Base-by-base conservation (phyloP, 1,284 basidiomycete species). In the Pseudozyma pruni region DNA sequence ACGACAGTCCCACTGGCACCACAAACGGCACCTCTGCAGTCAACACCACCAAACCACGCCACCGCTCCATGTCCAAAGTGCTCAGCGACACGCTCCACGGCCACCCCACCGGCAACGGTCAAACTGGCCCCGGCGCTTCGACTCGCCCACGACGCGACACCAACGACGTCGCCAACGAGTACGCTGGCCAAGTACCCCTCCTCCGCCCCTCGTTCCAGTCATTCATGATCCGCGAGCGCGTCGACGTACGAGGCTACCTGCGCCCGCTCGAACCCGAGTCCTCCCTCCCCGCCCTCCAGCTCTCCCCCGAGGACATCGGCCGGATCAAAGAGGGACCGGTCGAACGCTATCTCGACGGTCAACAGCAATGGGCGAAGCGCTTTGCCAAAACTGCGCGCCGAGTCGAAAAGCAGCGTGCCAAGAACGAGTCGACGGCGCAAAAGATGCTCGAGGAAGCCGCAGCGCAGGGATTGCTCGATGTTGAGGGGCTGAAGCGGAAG, bases 221-320 rank as follows among this genome's bases (percentile, higher is more conserved):
- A 20, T 84, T 86, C 50, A 90, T 91, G 87, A 91, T 98, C 61
- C 88, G 94, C 31, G 94, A 98, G 83, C 88, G 95, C 11, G 89
- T 98, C 19, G 89, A 90, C 17, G 89, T 90, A 4, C 85, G 86
- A 20, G 95, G 95, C 8, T 83, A 88, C 8, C 86, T 92, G 16
- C 88, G 94, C 10, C 87, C 90, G 0, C 86, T 98, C 67, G 94
- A 97, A 78, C 85, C 89, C 0, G 86, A 87, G 59, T 81, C 85
- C 1, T 87, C 90, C 42, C 85, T 98, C 0, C 83, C 84, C 7
- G 90, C 88, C 0, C 85, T 95, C 38, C 85, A 85, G 8, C 83
- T 94, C 39, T 86, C 87, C 0, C 81, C 85, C 0, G 88, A 90
- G 20, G 84, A 88, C 42, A 79, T 87, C 9, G 86, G 87, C 0